Base-by-base conservation (phyloP, 306 rosid species). In the Vicia sativa region DNA sequence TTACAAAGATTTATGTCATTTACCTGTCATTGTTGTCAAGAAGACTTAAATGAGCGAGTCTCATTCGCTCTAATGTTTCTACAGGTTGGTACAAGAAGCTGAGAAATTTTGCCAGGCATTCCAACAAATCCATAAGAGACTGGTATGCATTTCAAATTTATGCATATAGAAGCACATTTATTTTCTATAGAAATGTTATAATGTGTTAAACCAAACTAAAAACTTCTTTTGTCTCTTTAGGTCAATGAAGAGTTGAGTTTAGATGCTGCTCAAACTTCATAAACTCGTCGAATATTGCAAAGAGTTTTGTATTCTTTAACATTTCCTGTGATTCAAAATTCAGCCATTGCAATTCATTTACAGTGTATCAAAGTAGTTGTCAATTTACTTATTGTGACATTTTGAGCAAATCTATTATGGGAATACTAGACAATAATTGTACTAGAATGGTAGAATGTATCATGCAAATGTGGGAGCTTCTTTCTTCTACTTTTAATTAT, bases 31-130 rank as follows among this genome's bases (percentile, higher is more conserved):
- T 64, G 62, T 31, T 55, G 15, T 55, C 14, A 46, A 34, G 57
- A 71, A 41, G 18, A 70, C 38, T 10, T 49, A 7, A 60, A 41
- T 54, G 71, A 62, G 54, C 38, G 56, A 29, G 34, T 11, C 34
- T 73, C 26, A 49, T 23, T 53, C 67, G 48, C 78, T 79, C 71
- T 62, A 37, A 23, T 78, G 43, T 78, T 82, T 44, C 68, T 15
- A 72, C 78, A 91, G 95, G 83, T 91, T 34, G 96, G 85, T 12
- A 62, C 76, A 78, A 61, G 86, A 83, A 78, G 97, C 89, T 0
- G 97, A 86, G 73, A 88, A 71, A 71, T 86, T 88, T 83, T 88
- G 92, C 87, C 72, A 83, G 79, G 83, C 89, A 2, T 91, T 91
- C 77, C 92, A 80, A 71, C 77, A 11, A 35, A 54, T 88, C 68